A percentile compares a stretch with the other conserved stretches of the same genome.
phyloP scores from a whole-genome alignment of 108 stramenopile genomes.

The Epipyxis sp. region DNA sequence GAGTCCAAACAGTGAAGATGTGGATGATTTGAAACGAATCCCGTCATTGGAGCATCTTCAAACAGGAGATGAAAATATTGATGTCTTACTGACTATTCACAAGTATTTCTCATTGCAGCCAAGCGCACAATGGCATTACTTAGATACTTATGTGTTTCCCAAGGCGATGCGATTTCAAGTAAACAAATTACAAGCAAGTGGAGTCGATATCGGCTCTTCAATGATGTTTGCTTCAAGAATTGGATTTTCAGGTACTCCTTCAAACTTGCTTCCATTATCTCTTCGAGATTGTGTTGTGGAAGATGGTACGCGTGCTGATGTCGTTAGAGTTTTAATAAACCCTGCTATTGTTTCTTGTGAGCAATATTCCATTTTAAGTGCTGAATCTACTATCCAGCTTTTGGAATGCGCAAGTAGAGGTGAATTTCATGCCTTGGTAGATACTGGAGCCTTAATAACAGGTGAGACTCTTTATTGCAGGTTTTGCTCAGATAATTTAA shows the following conservation, averaged over 20 bases:
- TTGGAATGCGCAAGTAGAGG: no score
- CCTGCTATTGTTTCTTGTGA: conserved; percentile 24
- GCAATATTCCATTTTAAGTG: conserved; percentile 44
- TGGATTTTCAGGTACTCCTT: conserved; percentile 37
- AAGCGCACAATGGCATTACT: conserved; percentile 1
- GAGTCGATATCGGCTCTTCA: background rate
- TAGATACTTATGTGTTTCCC: conserved; percentile 16
- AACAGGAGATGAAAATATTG: conserved; percentile 11
- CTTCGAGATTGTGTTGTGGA: conserved; percentile 7
- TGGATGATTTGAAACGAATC: no score
- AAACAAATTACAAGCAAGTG: conserved; percentile 16
- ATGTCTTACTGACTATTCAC: background rate
- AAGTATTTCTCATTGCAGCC: background rate
- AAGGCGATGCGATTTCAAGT: conserved; percentile 1
- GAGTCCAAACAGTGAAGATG: no score
- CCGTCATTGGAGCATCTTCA: conserved; percentile 12
- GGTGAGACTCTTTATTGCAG: no score
- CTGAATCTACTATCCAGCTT: no score
- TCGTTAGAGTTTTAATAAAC: conserved; percentile 8
- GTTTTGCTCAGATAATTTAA: no score
- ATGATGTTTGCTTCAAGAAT: conserved; percentile 22
- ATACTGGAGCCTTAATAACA: no score
- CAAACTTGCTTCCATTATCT: conserved; percentile 34
- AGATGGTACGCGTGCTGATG: background rate
- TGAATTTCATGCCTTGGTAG: no score